Percentiles rank a stretch among this genome's conserved stretches.
Evolutionary conservation across 441 rosid species (phyloP).

Genomic region (Corymbia calophylla): DNA sequence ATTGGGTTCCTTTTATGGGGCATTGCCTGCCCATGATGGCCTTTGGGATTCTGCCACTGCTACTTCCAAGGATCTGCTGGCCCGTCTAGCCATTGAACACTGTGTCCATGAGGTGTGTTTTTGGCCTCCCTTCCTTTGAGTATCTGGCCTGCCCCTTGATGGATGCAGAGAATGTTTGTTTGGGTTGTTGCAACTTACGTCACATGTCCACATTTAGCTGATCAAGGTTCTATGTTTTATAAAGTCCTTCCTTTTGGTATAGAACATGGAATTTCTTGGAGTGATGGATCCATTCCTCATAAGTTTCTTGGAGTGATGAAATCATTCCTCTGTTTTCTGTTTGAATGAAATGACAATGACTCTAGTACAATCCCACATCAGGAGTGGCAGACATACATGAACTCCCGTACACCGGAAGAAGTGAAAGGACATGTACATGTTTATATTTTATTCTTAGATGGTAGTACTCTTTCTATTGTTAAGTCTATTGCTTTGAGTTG

Average conservation of each 20-base stretch:
- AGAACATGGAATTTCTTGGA: neutral
- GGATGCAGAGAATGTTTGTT: neutral
- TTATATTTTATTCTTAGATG: neutral
- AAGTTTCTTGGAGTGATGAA: neutral
- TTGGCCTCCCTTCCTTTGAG: neutral
- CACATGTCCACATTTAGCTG: neutral
- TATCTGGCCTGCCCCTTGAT: neutral
- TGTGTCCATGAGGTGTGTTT: conserved; percentile 77
- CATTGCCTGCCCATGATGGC: conserved; percentile 87
- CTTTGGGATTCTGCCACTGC: conserved; percentile 83
- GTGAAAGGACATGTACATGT: neutral
- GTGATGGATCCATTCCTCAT: neutral
- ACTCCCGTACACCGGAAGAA: neutral
- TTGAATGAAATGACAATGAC: neutral
- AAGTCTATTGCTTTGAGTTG: neutral
- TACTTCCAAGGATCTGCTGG: conserved; percentile 65
- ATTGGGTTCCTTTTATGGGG: conserved; percentile 70
- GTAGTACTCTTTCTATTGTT: neutral
- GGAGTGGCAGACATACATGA: neutral
- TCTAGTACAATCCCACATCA: neutral
- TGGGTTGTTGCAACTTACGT: neutral
- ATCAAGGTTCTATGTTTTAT: neutral
- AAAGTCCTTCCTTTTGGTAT: neutral
- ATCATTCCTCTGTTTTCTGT: neutral
- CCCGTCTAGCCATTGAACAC: conserved; percentile 80